These are phyloP conservation scores for Tylopilus orsonianus DNA, from an alignment of 1,284 basidiomycete genomes.

Conservation along the genomic window DNA sequence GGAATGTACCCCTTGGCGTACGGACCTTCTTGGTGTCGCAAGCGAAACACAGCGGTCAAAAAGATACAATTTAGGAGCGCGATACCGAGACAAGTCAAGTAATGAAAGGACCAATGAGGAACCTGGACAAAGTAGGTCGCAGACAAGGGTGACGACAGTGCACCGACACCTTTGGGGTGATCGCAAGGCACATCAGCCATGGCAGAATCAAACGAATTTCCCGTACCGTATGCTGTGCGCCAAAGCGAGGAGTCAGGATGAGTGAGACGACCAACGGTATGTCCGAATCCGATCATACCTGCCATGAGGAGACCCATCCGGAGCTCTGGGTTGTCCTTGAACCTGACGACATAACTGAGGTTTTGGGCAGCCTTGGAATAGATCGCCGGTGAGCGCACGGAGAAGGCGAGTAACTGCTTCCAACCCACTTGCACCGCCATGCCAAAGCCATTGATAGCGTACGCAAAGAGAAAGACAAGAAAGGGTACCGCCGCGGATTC, in stretches of 20 bases:
- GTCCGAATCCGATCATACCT: constrained; percentile 1
- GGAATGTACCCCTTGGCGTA: not conserved
- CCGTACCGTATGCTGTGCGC: constrained; percentile 25
- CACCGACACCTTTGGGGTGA: constrained; percentile 47
- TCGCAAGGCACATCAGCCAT: not conserved
- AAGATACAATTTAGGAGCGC: constrained; percentile 44
- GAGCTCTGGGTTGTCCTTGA: constrained; percentile 20
- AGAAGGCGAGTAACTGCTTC: not conserved
- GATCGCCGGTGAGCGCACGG: not conserved
- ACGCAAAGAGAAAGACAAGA: constrained; percentile 56
- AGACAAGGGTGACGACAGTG: constrained; percentile 53
- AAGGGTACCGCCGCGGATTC: constrained; percentile 59
- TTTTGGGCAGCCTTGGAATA: constrained; percentile 21
- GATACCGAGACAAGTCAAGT: constrained; percentile 55
- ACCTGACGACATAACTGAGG: constrained; percentile 21
- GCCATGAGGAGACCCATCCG: constrained; percentile 23
- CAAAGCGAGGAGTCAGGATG: not conserved
- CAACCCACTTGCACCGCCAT: constrained; percentile 36
- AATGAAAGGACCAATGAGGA: constrained; percentile 60
- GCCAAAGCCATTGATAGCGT: constrained; percentile 60
- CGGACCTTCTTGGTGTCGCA: constrained; percentile 52
- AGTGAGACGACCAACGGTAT: not conserved
- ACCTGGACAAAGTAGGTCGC: constrained; percentile 57
- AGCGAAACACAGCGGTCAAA: constrained; percentile 49
- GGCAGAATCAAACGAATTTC: not conserved